These are phyloP conservation scores for Kalanchoe fedtschenkoi DNA, from an alignment of 164 flowering plant genomes.

Conservation along the genomic window DNA sequence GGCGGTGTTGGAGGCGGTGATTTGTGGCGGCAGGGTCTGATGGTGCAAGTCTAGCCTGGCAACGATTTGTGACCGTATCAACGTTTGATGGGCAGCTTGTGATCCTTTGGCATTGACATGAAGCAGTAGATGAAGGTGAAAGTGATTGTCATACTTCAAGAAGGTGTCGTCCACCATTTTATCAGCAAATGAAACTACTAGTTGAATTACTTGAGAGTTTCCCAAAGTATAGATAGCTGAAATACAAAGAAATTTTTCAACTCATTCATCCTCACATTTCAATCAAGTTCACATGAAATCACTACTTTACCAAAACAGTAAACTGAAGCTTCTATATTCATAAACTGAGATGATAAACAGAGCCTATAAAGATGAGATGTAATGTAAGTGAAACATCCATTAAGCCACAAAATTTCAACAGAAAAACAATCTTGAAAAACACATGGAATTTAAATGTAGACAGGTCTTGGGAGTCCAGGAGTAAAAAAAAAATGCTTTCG, in stretches of 20 bases:
- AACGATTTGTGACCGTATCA: neutral
- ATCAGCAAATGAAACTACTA: too few species aligned
- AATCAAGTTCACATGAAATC: too few species aligned
- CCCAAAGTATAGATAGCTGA: too few species aligned
- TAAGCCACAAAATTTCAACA: neutral
- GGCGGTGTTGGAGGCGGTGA: neutral
- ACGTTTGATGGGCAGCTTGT: conserved; percentile 1
- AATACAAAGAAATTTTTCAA: too few species aligned
- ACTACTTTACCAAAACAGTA: too few species aligned
- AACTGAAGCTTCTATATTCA: too few species aligned
- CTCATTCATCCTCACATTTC: too few species aligned
- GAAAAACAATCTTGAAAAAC: neutral
- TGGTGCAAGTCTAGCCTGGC: neutral
- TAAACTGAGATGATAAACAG: too few species aligned
- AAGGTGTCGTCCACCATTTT: too few species aligned
- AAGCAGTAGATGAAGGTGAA: too few species aligned
- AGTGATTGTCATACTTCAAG: neutral
- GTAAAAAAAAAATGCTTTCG: neutral
- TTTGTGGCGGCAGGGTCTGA: neutral
- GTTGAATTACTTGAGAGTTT: too few species aligned
- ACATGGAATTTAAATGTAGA: neutral
- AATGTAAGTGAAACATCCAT: neutral
- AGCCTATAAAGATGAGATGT: too few species aligned
- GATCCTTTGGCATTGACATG: neutral
- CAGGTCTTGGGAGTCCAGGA: neutral